Base-by-base conservation (phyloP, 805 yeast species). In the Clavispora vitiphila region DNA sequence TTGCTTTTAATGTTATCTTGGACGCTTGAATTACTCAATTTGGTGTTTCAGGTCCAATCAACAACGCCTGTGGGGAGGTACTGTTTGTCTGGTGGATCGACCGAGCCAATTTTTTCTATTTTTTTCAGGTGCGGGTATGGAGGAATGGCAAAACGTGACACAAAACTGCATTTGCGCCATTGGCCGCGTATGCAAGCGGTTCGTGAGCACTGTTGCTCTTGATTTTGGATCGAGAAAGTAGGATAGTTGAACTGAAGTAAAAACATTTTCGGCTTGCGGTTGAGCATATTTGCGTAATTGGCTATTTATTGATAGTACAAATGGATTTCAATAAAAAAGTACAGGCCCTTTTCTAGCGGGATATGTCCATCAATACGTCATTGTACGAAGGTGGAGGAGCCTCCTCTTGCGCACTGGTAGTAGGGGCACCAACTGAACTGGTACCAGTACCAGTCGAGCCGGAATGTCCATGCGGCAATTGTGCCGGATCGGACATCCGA, bases 81-180 rank as follows among this genome's bases (percentile, higher is more conserved):
- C 9, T 26, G 3, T 16, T 16, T 29, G 8, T n/a, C 32, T 29
- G 15, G 8, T 16, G 20, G 20, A 15, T 16, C 20, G 9, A 16
- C 19, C 32, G 32, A 16, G 32, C 32, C 32, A 15, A 21, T 11
- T 34, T 34, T 34, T 34, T 20, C 20, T 19, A 15, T 22, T 34
- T 34, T 34, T 34, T 34, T 34, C 37, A 32, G 35, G 19, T 29
- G 32, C 32, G 32, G 32, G 20, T 32, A 20, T 32, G 35, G 23
- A 18, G 34, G 34, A 32, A 32, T 15, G 35, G 35, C 35, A 32
- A 32, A 32, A 32, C 35, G 35, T 32, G 35, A 32, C 35, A 32
- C 35, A 32, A 32, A 30, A 20, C 15, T 32, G 35, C 22, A 12
- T 32, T 26, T 49, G 52, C 32, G 20, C 22, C 5, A 29, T 29